Conservation (phyloP, 176 grass and related monocot species). For the Microstegium vimineum region DNA sequence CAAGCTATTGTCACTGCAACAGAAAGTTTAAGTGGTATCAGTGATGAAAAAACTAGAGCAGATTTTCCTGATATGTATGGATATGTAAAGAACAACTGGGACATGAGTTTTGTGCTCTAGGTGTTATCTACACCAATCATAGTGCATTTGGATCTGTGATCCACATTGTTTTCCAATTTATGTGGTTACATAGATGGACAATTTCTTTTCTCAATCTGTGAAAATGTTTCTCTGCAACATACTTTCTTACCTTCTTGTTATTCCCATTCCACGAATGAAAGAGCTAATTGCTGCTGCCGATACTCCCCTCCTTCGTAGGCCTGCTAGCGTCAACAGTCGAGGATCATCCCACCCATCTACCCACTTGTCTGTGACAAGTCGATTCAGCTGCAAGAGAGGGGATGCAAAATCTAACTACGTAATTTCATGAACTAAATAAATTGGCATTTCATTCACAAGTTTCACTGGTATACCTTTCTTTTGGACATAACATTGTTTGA, state of each 20-base stretch:
- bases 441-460: background rate
- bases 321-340: slow-evolving; percentile 80
- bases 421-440: background rate
- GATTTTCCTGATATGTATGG: background rate
- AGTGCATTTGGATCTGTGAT: background rate
- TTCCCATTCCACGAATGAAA: slow-evolving; percentile 91
- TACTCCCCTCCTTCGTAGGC: slow-evolving; percentile 69
- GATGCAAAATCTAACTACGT: background rate
- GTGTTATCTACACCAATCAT: background rate
- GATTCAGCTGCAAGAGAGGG: slow-evolving; percentile 51
- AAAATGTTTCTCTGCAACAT: background rate
- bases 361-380: slow-evolving; percentile 81
- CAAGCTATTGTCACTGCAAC: slow-evolving; percentile 84
- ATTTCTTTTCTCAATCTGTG: background rate
- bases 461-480: slow-evolving; percentile 58
- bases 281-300: slow-evolving; percentile 82
- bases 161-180: background rate
- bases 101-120: background rate
- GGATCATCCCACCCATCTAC: slow-evolving; percentile 99
- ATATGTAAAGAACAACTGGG: background rate
- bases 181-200: background rate
- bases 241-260: slow-evolving; percentile 81
- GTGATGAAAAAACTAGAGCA: background rate
- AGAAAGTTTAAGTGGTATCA: background rate
- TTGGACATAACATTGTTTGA: slow-evolving; percentile 94